These are phyloP conservation scores for Trametes sanguinea DNA, from an alignment of 768 basidiomycete species.

Conservation along the genomic window DNA sequence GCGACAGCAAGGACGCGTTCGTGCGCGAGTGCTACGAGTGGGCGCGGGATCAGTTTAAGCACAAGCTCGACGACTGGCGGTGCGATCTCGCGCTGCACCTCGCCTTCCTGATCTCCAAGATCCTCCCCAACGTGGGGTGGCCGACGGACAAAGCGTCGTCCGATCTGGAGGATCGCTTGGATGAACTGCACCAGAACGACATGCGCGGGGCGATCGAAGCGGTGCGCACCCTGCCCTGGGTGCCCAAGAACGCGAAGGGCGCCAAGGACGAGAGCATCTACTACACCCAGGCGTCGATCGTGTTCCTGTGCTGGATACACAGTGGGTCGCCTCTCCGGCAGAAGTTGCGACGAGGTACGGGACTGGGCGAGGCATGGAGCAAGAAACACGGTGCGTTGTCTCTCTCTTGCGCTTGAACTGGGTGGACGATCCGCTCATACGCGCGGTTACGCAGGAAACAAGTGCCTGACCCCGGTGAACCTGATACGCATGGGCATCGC, in stretches of 20 bases:
- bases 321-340: neutral
- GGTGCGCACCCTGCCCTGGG: neutral
- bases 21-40: neutral
- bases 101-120: neutral
- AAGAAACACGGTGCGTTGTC: conserved; percentile 1
- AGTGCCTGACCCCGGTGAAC: neutral
- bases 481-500: conserved; percentile 1
- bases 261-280: neutral
- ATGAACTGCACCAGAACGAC: neutral
- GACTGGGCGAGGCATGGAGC: neutral
- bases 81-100: conserved; percentile 1
- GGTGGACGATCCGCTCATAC: neutral
- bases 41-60: neutral
- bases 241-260: neutral
- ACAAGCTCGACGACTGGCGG: neutral
- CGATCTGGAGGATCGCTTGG: neutral
- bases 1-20: neutral
- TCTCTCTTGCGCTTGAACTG: neutral
- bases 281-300: neutral
- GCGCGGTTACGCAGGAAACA: neutral
- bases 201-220: neutral
- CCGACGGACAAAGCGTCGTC: neutral
- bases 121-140: neutral
- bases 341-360: neutral
- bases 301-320: conserved; percentile 1